phyloP scores from a whole-genome alignment of 768 basidiomycete genomes.

The Xerocomellus intermedius region DNA sequence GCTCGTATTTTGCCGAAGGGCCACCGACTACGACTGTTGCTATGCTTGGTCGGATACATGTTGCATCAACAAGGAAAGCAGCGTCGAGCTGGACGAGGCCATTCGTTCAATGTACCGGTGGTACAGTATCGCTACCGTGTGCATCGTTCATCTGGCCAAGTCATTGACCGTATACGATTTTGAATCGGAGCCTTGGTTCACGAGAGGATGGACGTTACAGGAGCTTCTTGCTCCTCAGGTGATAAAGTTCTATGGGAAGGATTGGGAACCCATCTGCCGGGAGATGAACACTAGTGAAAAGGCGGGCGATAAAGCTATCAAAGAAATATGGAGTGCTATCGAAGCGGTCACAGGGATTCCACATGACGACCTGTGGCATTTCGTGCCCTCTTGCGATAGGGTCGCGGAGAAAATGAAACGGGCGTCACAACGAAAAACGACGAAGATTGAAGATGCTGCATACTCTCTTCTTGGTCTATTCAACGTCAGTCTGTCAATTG shows the following conservation, averaged over 20 bases:
- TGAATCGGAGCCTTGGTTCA: constrained; percentile 21
- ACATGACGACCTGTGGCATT: constrained; percentile 4
- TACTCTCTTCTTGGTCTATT: constrained; percentile 26
- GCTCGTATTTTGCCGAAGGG: constrained; percentile 14
- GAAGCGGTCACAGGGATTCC: constrained; percentile 12
- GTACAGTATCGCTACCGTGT: constrained; percentile 23
- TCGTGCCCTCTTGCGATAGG: constrained; percentile 6
- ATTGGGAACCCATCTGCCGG: constrained; percentile 15
- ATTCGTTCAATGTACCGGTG: constrained; percentile 29
- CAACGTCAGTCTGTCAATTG: constrained; percentile 19
- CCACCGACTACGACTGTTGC: constrained; percentile 13
- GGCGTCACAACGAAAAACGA: constrained; percentile 26
- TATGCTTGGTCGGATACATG: constrained; percentile 27
- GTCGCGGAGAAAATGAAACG: constrained; percentile 22
- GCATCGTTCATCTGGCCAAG: constrained; percentile 20
- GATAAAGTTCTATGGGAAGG: constrained; percentile 17
- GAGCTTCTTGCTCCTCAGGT: constrained; percentile 11
- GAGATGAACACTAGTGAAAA: background rate
- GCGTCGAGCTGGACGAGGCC: constrained; percentile 29
- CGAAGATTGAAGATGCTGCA: constrained; percentile 21
- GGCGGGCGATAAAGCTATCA: constrained; percentile 9
- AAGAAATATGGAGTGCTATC: constrained; percentile 8
- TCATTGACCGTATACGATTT: constrained; percentile 8
- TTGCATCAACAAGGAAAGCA: constrained; percentile 24
- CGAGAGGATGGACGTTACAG: constrained; percentile 19